Evolutionary conservation across 2,329 filamentous ascomycete genomes (phyloP).

Genomic region (Scortechinia acanthostroma): DNA sequence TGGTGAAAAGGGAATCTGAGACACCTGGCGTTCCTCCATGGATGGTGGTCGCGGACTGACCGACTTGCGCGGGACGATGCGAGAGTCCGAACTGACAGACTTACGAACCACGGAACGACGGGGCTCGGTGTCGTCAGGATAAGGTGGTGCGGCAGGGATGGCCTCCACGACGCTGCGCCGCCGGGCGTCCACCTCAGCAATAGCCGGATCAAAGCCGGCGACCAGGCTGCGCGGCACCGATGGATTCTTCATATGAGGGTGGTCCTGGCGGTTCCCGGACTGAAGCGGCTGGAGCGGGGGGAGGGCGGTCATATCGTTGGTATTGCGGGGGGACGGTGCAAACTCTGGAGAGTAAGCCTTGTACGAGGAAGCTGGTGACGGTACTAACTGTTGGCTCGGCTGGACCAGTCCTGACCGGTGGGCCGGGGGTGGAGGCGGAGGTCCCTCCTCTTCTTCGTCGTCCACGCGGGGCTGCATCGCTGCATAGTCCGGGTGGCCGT

Average conservation of each 20-base stretch:
- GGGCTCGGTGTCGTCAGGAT: background rate
- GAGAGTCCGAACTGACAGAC: background rate
- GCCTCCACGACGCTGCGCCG: background rate
- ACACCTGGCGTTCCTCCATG: constrained; percentile 24
- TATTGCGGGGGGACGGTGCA: constrained; percentile 9
- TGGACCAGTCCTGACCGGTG: constrained; percentile 20
- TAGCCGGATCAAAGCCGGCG: background rate
- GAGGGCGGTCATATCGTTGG: constrained; percentile 10
- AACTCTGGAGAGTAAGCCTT: constrained; percentile 17
- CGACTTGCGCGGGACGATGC: constrained; percentile 38
- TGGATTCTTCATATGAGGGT: background rate
- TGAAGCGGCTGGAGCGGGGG: background rate
- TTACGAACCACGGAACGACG: background rate
- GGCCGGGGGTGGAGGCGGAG: constrained; percentile 22
- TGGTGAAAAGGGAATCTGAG: constrained; percentile 46
- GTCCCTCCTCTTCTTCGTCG: constrained; percentile 19
- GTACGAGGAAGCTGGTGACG: constrained; percentile 11
- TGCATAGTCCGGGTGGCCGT: background rate
- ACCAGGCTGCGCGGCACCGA: background rate
- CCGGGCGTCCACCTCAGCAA: background rate
- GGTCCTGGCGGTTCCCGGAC: too few relatives aligned
- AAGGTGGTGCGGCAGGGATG: background rate
- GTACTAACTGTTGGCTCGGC: constrained; percentile 12
- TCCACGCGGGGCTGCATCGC: background rate
- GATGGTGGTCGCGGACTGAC: constrained; percentile 44